A percentile compares a stretch with the other conserved stretches of the same genome.
phyloP scores from a whole-genome alignment of 2,329 filamentous ascomycete species.

The Mycosphaerella sp. region DNA sequence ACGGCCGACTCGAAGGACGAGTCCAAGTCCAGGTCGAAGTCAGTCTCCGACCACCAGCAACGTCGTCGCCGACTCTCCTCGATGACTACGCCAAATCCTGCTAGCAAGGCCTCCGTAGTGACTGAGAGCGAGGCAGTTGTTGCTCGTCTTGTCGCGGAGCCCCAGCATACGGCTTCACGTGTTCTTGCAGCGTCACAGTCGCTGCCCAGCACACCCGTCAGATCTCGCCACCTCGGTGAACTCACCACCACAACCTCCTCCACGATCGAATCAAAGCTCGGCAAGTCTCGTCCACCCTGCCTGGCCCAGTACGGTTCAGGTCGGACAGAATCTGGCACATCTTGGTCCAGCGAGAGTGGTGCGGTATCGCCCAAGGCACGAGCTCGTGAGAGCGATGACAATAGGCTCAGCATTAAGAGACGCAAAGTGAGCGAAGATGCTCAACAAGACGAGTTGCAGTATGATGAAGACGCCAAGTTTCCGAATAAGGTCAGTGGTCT shows the following conservation, averaged over 20 bases:
- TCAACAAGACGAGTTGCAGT: neutral
- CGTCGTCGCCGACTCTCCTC: neutral
- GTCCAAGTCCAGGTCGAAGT: neutral
- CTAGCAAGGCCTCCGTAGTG: neutral
- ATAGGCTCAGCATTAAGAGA: neutral
- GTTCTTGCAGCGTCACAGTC: neutral
- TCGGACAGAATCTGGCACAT: neutral
- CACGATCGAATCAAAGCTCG: neutral
- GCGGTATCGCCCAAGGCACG: neutral
- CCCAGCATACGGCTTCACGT: neutral
- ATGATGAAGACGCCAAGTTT: conserved; percentile 1
- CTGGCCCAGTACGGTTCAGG: neutral
- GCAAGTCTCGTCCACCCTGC: neutral
- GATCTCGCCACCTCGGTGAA: too few relatives aligned
- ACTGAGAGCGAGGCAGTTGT: neutral
- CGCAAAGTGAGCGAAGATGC: neutral
- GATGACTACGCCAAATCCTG: neutral
- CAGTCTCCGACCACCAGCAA: neutral
- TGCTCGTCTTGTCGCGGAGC: neutral
- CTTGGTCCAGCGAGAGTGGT: neutral
- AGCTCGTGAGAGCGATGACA: neutral
- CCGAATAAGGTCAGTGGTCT: conserved; percentile 5
- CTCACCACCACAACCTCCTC: too few relatives aligned
- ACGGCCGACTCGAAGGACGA: neutral
- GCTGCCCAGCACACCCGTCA: neutral